These are phyloP conservation scores for Fusarium compactum DNA, from an alignment of 2,329 filamentous ascomycete genomes.

Conservation along the genomic window DNA sequence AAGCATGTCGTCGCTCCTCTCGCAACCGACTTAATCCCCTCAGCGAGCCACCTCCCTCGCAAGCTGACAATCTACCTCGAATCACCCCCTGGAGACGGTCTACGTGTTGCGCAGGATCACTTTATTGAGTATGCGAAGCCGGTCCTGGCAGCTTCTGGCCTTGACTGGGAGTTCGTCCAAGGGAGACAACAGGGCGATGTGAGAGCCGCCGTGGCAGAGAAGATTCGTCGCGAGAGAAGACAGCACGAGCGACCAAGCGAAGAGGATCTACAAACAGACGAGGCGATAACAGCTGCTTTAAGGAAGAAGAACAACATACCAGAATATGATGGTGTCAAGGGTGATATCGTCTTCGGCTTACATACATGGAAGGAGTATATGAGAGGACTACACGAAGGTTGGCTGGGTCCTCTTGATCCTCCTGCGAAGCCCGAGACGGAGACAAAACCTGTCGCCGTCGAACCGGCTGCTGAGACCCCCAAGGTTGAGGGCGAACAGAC, in stretches of 20 bases:
- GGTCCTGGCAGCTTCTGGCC: constrained; percentile 84
- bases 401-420: constrained; percentile 85
- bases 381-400: constrained; percentile 92
- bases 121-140: constrained; percentile 98
- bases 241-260: constrained; percentile 66
- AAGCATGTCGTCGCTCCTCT: constrained; percentile 86
- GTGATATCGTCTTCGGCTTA: constrained; percentile 89
- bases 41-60: constrained; percentile 78
- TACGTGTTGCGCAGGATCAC: constrained; percentile 89
- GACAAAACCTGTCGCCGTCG: constrained; percentile 43
- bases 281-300: constrained; percentile 70
- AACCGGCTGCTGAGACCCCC: constrained; percentile 42
- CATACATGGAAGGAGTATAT: constrained; percentile 99
- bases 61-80: constrained; percentile 88
- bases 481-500: constrained; percentile 47
- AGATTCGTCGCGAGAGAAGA: constrained; percentile 78
- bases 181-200: constrained; percentile 94
- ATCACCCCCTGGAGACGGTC: constrained; percentile 86
- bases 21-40: constrained; percentile 77
- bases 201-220: constrained; percentile 85
- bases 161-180: constrained; percentile 97
- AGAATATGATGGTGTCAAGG: constrained; percentile 79
- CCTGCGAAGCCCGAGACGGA: constrained; percentile 57
- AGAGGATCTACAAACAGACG: constrained; percentile 60
- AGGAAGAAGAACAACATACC: constrained; percentile 75